Evolutionary conservation across 106 monocot genomes (phyloP).

Genomic region (Platanthera zijinensis): DNA sequence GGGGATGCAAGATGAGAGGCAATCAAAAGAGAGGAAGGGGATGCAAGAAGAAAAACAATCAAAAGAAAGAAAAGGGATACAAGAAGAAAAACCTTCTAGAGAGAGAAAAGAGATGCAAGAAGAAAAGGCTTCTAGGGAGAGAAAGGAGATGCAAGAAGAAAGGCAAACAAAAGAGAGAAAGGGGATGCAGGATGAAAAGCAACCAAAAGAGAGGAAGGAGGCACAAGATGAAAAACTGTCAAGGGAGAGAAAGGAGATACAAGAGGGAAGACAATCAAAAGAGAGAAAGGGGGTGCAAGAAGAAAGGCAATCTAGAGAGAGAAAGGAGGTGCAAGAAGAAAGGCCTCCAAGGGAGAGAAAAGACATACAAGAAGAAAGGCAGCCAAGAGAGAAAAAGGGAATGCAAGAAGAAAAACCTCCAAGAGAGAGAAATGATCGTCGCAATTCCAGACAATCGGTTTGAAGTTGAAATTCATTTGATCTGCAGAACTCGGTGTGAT

Average conservation of each 20-base stretch:
- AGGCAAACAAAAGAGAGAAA: too few species aligned
- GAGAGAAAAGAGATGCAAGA: constrained; percentile 68
- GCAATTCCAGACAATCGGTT: not conserved
- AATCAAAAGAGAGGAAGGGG: too few species aligned
- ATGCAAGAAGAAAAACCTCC: not conserved
- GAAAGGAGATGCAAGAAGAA: constrained; percentile 1
- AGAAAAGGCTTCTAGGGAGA: constrained; percentile 46
- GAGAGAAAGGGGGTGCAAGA: constrained; percentile 19
- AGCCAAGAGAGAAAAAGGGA: not conserved
- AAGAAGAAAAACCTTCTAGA: constrained; percentile 49
- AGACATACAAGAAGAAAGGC: constrained; percentile 4
- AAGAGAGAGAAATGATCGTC: not conserved
- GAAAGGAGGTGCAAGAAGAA: constrained; percentile 65
- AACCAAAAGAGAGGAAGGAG: too few species aligned
- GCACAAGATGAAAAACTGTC: too few species aligned
- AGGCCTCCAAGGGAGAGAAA: constrained; percentile 33
- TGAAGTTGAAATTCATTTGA: not conserved
- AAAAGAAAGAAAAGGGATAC: constrained; percentile 72
- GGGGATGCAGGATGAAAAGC: too few species aligned
- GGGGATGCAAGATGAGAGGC: not conserved
- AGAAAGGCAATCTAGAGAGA: constrained; percentile 19
- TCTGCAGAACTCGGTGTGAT: not conserved
- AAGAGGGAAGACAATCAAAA: constrained; percentile 51
- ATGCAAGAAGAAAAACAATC: too few species aligned
- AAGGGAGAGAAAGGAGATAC: constrained; percentile 40